Conservation (phyloP, 352 stramenopile genomes). For the Phytophthora boehmeriae region DNA sequence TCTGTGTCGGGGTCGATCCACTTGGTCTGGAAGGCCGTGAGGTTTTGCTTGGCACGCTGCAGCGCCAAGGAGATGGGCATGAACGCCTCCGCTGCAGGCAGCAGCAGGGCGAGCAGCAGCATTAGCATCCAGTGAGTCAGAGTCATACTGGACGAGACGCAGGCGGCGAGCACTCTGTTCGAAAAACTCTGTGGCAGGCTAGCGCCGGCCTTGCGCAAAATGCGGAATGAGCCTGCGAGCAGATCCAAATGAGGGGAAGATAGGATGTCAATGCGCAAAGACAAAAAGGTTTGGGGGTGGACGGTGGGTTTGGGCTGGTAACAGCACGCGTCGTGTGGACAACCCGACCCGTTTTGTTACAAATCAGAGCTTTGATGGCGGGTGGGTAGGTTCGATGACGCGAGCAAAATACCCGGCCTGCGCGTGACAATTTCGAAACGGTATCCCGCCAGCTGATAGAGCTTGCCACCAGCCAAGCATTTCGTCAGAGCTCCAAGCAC, state of each 20-base stretch:
- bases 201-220: conserved; percentile 33
- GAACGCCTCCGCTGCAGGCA: conserved; percentile 23
- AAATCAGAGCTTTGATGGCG: neutral
- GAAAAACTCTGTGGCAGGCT: conserved; percentile 6
- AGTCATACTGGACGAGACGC: conserved; percentile 17
- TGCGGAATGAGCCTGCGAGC: conserved; percentile 39
- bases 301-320: too few relatives aligned
- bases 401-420: too few relatives aligned
- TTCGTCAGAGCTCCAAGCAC: conserved; percentile 13
- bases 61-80: conserved; percentile 31
- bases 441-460: too few relatives aligned
- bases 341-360: neutral
- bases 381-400: neutral
- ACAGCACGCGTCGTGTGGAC: neutral
- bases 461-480: too few relatives aligned
- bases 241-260: conserved; percentile 19
- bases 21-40: conserved; percentile 39
- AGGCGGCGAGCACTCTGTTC: conserved; percentile 16
- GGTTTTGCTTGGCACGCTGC: conserved; percentile 40
- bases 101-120: conserved; percentile 22
- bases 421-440: too few relatives aligned
- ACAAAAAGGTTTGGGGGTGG: too few relatives aligned
- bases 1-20: conserved; percentile 89
- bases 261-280: too few relatives aligned
- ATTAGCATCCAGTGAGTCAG: conserved; percentile 20